Evolutionary conservation across 495 filamentous ascomycete species (phyloP).

Genomic region (Talaromyces nanjingensis): DNA sequence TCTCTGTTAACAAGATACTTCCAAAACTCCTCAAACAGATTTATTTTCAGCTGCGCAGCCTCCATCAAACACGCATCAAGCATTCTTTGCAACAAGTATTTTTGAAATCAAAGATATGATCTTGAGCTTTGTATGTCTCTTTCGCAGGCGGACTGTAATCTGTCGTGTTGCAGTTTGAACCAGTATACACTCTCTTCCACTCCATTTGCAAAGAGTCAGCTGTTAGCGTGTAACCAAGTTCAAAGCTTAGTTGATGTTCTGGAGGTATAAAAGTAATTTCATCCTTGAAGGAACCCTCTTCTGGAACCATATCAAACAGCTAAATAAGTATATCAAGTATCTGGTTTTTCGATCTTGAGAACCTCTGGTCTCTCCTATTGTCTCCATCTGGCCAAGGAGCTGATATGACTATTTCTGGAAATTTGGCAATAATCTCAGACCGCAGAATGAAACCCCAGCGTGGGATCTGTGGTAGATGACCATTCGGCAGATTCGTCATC

Average conservation of each 20-base stretch:
- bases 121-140: no score
- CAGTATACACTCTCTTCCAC: no score
- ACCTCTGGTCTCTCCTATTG: background rate
- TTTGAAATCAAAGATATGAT: no score
- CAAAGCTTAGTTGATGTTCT: background rate
- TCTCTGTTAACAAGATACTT: no score
- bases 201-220: background rate
- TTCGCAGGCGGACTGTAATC: no score
- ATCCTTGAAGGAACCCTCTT: background rate
- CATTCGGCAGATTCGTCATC: slow-evolving; percentile 5
- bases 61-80: no score
- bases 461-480: slow-evolving; percentile 9
- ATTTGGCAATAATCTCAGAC: slow-evolving; percentile 8
- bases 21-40: no score
- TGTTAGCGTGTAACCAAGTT: background rate
- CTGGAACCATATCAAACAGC: background rate
- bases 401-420: slow-evolving; percentile 8
- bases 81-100: no score
- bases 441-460: slow-evolving; percentile 9
- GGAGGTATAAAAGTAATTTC: background rate
- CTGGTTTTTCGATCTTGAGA: background rate
- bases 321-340: background rate
- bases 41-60: no score
- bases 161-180: no score
- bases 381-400: background rate